These are phyloP conservation scores for Aureoboletus auriporus DNA, from an alignment of 768 basidiomycete species.

Conservation along the genomic window DNA sequence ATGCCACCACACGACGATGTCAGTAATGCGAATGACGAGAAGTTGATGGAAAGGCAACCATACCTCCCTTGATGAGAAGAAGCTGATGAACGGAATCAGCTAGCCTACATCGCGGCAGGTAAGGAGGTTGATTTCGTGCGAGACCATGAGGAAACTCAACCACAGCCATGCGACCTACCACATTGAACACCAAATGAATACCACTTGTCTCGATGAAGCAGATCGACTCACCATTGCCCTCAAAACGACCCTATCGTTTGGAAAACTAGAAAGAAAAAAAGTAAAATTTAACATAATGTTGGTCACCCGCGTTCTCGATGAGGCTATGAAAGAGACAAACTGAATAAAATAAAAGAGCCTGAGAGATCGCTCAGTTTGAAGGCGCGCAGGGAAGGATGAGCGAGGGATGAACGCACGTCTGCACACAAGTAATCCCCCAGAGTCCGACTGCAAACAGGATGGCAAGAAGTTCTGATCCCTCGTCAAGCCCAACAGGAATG, in stretches of 20 bases:
- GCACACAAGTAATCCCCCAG: constrained; percentile 22
- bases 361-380: neutral
- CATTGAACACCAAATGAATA: neutral
- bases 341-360: constrained; percentile 19
- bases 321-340: constrained; percentile 3
- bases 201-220: neutral
- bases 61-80: constrained; percentile 17
- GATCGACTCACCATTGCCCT: constrained; percentile 9
- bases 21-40: neutral
- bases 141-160: neutral
- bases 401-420: constrained; percentile 11
- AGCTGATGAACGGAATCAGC: constrained; percentile 13
- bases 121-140: neutral
- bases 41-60: neutral
- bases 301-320: neutral
- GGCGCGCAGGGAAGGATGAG: neutral
- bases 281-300: neutral
- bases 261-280: constrained; percentile 4
- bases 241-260: constrained; percentile 1
- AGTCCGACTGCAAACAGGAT: constrained; percentile 17
- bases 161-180: constrained; percentile 17
- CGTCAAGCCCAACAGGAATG: neutral
- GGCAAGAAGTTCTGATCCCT: constrained; percentile 15
- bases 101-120: constrained; percentile 7
- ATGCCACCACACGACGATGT: neutral